Conservation (phyloP, 2,329 filamentous ascomycete genomes). For the Thelonectria discophora region DNA sequence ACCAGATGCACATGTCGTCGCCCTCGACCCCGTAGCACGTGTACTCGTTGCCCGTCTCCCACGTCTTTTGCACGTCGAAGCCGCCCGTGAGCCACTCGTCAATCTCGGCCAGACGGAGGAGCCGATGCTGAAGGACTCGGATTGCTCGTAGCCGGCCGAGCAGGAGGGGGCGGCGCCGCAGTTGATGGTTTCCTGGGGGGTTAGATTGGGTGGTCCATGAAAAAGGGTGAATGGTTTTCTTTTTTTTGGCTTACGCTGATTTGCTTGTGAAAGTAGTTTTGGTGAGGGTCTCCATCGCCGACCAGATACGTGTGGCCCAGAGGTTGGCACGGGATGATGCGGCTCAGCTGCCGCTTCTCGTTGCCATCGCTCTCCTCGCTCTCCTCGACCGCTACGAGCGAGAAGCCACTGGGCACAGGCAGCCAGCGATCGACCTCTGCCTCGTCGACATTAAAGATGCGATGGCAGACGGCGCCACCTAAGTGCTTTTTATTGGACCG, state of each 20-base stretch:
- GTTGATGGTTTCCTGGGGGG: constrained; percentile 14
- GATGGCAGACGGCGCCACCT: constrained; percentile 12
- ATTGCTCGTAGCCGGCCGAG: constrained; percentile 6
- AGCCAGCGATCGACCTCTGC: constrained; percentile 13
- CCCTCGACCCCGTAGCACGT: constrained; percentile 9
- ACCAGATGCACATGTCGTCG: constrained; percentile 17
- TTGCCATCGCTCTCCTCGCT: neutral
- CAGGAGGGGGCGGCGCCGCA: constrained; percentile 12
- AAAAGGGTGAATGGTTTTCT: too few relatives aligned
- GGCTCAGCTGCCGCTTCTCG: constrained; percentile 8
- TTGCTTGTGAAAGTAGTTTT: constrained; percentile 21
- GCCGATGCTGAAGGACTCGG: constrained; percentile 18
- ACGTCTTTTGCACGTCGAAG: constrained; percentile 12
- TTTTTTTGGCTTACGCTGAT: constrained; percentile 4
- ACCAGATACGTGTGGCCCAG: neutral
- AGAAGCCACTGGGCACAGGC: neutral
- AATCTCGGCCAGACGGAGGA: constrained; percentile 4
- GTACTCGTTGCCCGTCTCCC: constrained; percentile 18
- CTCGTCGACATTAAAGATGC: constrained; percentile 7
- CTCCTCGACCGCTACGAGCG: neutral
- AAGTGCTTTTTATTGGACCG: constrained; percentile 12
- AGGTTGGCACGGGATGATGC: constrained; percentile 8
- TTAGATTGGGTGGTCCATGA: too few relatives aligned
- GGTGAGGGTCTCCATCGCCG: constrained; percentile 18
- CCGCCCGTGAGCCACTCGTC: constrained; percentile 3